Evolutionary conservation across 768 basidiomycete genomes (phyloP), one percentile per base, ranked within the genome.

Genomic region (Trametes sanguinea): DNA sequence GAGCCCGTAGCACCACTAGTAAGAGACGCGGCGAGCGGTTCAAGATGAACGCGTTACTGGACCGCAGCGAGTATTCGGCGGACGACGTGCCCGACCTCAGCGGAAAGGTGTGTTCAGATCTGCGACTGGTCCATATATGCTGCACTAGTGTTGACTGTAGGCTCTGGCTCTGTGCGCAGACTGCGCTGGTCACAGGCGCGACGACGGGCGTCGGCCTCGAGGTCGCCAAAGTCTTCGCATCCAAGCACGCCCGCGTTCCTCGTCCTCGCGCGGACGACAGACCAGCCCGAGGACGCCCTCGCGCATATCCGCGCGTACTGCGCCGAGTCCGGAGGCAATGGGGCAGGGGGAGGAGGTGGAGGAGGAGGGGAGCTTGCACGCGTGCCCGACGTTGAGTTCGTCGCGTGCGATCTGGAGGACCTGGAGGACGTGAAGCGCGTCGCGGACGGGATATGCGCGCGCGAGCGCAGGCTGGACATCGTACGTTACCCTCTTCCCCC

Each of bases 141-240:
- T 22, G 22, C 22, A 22, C 22, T 1, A 22, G 22, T 22, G 22
- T 22, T 22, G 22, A 14, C 45, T n/a, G 10, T 8, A n/a, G 44
- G 17, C 6, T 45, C 22, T 4, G 16, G 22, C n/a, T 3, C 13
- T 14, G 5, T 22, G 22, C 22, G 5, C 30, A 72, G 73, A 71
- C 71, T 30, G 73, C 69, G 0, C 61, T 76, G 27, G 69, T 75
- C 4, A 75, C 75, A 13, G 75, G 74, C 0, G 74, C 67, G 4
- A 72, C 70, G 1, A 61, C 51, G 4, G 74, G 72, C 33, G 73
- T 75, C 13, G 72, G 74, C 14, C 72, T 67, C 35, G 73, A 76
- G 51, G 72, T 74, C 35, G 71, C 71, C 35, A 63, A 66, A 9
- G 63, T 69, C 14, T 67, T 76, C 40, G 71, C 74, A 1, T 60